Base-by-base conservation (phyloP, 441 rosid genomes). In the Hura crepitans region DNA sequence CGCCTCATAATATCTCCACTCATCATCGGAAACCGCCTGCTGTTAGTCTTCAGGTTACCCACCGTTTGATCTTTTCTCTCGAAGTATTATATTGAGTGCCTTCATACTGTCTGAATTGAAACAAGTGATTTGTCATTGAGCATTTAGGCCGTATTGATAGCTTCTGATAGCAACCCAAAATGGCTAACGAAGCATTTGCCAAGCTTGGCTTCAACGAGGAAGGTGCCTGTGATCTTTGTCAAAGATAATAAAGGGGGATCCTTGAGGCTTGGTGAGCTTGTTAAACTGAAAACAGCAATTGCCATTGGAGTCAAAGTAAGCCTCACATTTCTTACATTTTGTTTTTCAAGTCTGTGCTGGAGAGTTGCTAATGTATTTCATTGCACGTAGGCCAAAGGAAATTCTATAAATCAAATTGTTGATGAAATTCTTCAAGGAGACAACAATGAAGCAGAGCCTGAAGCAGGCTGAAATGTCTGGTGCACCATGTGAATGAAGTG, bases 141-240 rank as follows among this genome's bases (percentile, higher is more conserved):
- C 27, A 33, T 57, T 78, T 79, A 90, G 92, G 87, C 81, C 20
- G 63, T 89, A 46, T 74, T 95, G 49, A 57, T 92, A n/a, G 98
- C 94, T 50, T 83, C 81, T 5, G 97, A 92, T 70, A 87, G 94
- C 85, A 84, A 86, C 79, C 96, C 97, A 8, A 81, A 84, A 79
- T 89, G 86, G 89, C 80, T 90, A 25, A 88, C 86, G 14, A 87
- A 82, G 75, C 97, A 92, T 77, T 77, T 95, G 65, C 94, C 92
- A 0, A 69, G 68, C 74, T 77, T 95, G 71, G 96, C 96, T 68
- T 77, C 81, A 20, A 86, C 91, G 0, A 85, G 86, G 77, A 85
- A 87, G 43, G 96, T 95, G 35, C 93, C 91, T 0, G 66, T 92
- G 72, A 74, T 90, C 50, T 76, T 73, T 60, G 80, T 92, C 65